A percentile compares a stretch with the other conserved stretches of the same genome.
Evolutionary conservation across 2,329 filamentous ascomycete species (phyloP).

Genomic region (Chrysoporthe austroafricana): DNA sequence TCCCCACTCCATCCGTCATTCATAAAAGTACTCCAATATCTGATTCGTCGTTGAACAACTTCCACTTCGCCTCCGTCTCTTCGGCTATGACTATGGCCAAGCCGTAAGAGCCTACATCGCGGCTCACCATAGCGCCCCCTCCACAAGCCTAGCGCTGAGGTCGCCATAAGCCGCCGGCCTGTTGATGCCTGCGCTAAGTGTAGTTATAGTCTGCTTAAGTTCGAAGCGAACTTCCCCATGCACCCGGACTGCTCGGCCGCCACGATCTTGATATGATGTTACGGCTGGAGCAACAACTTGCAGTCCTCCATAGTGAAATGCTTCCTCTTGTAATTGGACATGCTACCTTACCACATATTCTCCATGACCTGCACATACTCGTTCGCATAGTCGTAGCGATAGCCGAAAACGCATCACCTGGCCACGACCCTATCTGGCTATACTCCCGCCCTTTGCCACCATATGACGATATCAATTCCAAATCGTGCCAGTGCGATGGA

Average conservation of each 20-base stretch:
- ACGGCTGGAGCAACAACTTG: not conserved
- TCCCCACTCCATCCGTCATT: not conserved
- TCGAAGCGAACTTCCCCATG: slow-evolving; percentile 3
- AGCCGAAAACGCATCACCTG: slow-evolving; percentile 8
- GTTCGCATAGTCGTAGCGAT: slow-evolving; percentile 11
- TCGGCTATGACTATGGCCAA: slow-evolving; percentile 13
- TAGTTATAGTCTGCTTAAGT: slow-evolving; percentile 17
- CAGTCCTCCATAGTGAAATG: slow-evolving; percentile 14
- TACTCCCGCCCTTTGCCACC: slow-evolving; percentile 14
- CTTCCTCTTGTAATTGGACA: not conserved
- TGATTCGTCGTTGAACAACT: slow-evolving; percentile 7
- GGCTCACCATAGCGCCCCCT: not conserved
- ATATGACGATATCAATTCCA: slow-evolving; percentile 10
- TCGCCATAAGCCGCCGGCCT: slow-evolving; percentile 1
- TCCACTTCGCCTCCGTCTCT: slow-evolving; percentile 13
- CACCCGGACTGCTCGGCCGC: slow-evolving; percentile 2
- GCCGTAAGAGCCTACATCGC: slow-evolving; percentile 1
- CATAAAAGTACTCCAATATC: slow-evolving; percentile 1
- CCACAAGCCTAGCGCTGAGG: slow-evolving; percentile 8
- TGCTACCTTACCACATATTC: slow-evolving; percentile 1
- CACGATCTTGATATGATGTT: slow-evolving; percentile 7
- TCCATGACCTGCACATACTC: slow-evolving; percentile 12
- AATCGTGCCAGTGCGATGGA: slow-evolving; percentile 4
- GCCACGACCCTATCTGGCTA: not conserved
- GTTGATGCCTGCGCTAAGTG: slow-evolving; percentile 13